phyloP scores from a whole-genome alignment of 164 flowering plant species.

The grape (Vitis vinifera) region DNA sequence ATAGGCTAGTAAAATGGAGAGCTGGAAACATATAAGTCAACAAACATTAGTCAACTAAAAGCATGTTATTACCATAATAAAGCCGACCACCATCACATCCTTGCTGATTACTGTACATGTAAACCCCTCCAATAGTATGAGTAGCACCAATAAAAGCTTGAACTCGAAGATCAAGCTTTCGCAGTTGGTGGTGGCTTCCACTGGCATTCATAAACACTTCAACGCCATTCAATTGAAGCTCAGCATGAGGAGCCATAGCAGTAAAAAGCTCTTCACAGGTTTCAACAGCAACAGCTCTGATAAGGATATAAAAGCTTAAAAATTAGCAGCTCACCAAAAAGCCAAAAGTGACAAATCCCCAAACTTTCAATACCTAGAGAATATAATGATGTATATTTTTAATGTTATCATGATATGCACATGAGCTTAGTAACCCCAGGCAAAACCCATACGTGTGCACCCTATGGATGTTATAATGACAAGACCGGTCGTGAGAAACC shows the following conservation, averaged over 20 bases:
- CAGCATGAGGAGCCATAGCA: conserved; percentile 80
- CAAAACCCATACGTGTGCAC: too few relatives aligned
- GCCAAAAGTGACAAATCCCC: not conserved
- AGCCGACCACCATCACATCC: conserved; percentile 99
- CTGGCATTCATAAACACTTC: conserved; percentile 97
- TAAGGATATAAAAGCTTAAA: too few relatives aligned
- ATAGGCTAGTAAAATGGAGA: too few relatives aligned
- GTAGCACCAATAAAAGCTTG: conserved; percentile 84
- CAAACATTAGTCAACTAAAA: conserved; percentile 1
- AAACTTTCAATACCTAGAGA: not conserved
- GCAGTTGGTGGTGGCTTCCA: conserved; percentile 95
- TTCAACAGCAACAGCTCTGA: conserved; percentile 94
- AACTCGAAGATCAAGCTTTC: conserved; percentile 89
- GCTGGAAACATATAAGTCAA: too few relatives aligned
- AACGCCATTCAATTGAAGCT: conserved; percentile 91
- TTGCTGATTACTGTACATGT: conserved; percentile 96
- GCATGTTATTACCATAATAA: conserved; percentile 64
- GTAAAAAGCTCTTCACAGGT: conserved; percentile 88
- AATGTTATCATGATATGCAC: too few relatives aligned
- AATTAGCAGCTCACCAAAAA: not conserved
- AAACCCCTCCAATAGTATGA: conserved; percentile 85
- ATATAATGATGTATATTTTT: too few relatives aligned
- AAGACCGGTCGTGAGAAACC: too few relatives aligned
- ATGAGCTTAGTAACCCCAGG: too few relatives aligned
- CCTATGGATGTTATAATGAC: too few relatives aligned